Evolutionary conservation across 441 rosid species (phyloP).

Genomic region (Arabidopsis lyrata): DNA sequence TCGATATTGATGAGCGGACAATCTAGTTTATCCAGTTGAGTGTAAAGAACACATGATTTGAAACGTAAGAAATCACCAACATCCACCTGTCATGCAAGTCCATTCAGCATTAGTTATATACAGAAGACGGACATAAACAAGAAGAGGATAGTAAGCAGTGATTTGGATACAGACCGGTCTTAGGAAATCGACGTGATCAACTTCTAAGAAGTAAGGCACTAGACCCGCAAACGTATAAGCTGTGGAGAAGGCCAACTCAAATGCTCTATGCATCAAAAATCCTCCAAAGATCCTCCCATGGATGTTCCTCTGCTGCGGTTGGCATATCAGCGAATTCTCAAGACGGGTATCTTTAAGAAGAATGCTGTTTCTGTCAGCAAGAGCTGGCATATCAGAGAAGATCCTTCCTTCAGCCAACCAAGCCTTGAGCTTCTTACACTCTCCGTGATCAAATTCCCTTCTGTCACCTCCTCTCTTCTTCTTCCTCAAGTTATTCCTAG

Average conservation of each 20-base stretch:
- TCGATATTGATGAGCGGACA: slow-evolving; percentile 79
- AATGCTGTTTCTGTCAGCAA: slow-evolving; percentile 85
- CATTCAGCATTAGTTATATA: slow-evolving; percentile 6
- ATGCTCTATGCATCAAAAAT: slow-evolving; percentile 80
- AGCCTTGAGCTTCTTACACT: slow-evolving; percentile 53
- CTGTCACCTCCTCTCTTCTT: slow-evolving; percentile 62
- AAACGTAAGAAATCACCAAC: slow-evolving; percentile 84
- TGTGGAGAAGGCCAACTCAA: slow-evolving; percentile 89
- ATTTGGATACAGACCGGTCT: slow-evolving; percentile 65
- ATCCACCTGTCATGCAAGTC: slow-evolving; percentile 65
- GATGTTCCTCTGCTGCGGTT: slow-evolving; percentile 84
- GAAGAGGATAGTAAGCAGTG: neutral
- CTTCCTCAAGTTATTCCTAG: slow-evolving; percentile 67
- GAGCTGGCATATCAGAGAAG: slow-evolving; percentile 84
- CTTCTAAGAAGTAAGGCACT: slow-evolving; percentile 79
- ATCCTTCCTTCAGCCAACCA: slow-evolving; percentile 75
- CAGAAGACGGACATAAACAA: slow-evolving; percentile 4
- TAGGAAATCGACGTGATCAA: slow-evolving; percentile 88
- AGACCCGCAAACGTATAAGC: slow-evolving; percentile 86
- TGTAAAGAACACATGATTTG: slow-evolving; percentile 78
- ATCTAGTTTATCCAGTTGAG: slow-evolving; percentile 65
- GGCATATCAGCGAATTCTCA: slow-evolving; percentile 77
- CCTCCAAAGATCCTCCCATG: slow-evolving; percentile 89
- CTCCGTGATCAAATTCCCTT: slow-evolving; percentile 56
- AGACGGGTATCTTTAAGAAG: slow-evolving; percentile 75